phyloP scores from a whole-genome alignment of 805 yeast genomes.

The Candida rishiriensis region DNA sequence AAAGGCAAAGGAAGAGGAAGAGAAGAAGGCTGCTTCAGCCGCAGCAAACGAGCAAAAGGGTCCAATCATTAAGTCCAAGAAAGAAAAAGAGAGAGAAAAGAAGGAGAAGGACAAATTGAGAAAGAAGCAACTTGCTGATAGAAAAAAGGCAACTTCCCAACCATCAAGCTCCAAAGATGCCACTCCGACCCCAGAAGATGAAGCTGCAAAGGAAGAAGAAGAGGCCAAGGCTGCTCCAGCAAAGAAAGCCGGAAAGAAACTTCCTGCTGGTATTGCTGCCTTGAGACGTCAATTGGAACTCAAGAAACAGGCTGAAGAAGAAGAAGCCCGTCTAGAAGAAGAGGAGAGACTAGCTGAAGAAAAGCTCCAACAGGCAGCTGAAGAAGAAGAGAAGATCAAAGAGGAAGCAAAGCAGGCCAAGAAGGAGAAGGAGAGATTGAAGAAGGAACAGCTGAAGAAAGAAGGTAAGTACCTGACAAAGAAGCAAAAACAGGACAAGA shows the following conservation, averaged over 20 bases:
- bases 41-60: conserved; percentile 32
- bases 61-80: conserved; percentile 80
- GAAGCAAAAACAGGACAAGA: conserved; percentile 93
- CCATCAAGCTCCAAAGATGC: conserved; percentile 9
- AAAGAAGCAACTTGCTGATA: conserved; percentile 86
- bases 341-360: conserved; percentile 50
- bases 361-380: conserved; percentile 46
- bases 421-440: conserved; percentile 83
- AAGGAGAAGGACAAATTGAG: conserved; percentile 87
- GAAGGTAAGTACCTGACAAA: conserved; percentile 93
- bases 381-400: conserved; percentile 61
- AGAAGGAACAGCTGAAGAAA: conserved; percentile 88
- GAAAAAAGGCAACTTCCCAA: conserved; percentile 59
- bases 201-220: conserved; percentile 40
- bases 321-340: conserved; percentile 66
- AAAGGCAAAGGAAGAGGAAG: conserved; percentile 59
- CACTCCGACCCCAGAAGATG: conserved; percentile 21
- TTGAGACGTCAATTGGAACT: conserved; percentile 84
- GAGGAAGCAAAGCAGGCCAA: conserved; percentile 60
- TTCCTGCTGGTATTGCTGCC: conserved; percentile 88
- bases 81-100: conserved; percentile 92
- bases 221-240: conserved; percentile 33
- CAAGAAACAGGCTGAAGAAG: conserved; percentile 84
- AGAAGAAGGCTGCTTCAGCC: conserved; percentile 31
- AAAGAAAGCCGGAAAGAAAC: conserved; percentile 53